Percentiles rank a stretch among this genome's conserved stretches.
Conservation (phyloP, 2,329 filamentous ascomycete species). For the Pleomassaria siparia region DNA sequence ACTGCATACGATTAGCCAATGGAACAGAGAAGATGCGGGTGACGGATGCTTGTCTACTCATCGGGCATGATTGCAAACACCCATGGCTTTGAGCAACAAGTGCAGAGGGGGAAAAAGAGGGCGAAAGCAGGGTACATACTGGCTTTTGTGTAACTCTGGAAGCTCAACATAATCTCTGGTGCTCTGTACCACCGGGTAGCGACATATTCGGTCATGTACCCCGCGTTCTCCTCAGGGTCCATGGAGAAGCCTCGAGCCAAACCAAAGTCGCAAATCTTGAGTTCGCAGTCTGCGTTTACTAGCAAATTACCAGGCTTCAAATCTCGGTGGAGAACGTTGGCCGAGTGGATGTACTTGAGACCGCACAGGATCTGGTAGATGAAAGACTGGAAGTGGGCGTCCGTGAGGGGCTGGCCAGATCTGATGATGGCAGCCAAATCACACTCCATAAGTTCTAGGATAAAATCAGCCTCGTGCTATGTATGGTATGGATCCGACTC, state of each 20-base stretch:
- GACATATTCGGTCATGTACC: slow-evolving; percentile 99
- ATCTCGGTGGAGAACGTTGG: slow-evolving; percentile 95
- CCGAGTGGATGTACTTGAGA: slow-evolving; percentile 98
- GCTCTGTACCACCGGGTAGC: slow-evolving; percentile 98
- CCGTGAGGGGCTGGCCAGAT: slow-evolving; percentile 93
- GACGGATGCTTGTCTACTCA: slow-evolving; percentile 10
- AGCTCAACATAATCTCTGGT: slow-evolving; percentile 98
- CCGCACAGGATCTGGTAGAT: slow-evolving; percentile 99
- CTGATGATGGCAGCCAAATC: slow-evolving; percentile 97
- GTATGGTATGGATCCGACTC: neutral
- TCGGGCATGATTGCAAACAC: slow-evolving; percentile 1
- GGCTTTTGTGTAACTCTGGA: slow-evolving; percentile 99
- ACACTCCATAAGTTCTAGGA: slow-evolving; percentile 94
- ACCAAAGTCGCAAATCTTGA: slow-evolving; percentile 99
- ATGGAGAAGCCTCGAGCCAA: slow-evolving; percentile 94
- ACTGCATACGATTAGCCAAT: slow-evolving; percentile 58
- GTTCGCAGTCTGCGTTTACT: slow-evolving; percentile 97
- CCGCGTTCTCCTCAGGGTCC: slow-evolving; percentile 96
- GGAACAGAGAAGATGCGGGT: slow-evolving; percentile 12
- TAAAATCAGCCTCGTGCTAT: slow-evolving; percentile 20
- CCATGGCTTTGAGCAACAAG: neutral
- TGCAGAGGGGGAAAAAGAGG: neutral
- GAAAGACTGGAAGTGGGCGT: slow-evolving; percentile 99
- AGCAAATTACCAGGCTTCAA: slow-evolving; percentile 96
- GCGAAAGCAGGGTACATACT: slow-evolving; percentile 67